phyloP scores from a whole-genome alignment of 2,329 filamentous ascomycete species.

The Sporothrix brunneoviolacea region DNA sequence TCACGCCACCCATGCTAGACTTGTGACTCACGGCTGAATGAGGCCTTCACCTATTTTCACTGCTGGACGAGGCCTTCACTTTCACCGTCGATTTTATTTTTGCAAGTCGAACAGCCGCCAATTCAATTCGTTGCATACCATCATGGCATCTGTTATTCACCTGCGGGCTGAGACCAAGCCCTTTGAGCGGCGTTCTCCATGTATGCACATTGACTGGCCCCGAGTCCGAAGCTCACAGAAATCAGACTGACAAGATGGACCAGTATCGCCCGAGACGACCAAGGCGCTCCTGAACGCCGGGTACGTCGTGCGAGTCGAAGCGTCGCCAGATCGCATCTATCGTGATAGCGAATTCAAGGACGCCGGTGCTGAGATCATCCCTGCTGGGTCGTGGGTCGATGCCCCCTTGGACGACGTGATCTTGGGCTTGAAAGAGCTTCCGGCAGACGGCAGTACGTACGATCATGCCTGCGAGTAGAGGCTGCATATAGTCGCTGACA shows the following conservation, averaged over 20 bases:
- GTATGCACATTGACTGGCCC: too few relatives aligned
- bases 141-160: constrained; percentile 9
- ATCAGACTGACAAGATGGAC: not conserved
- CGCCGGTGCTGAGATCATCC: constrained; percentile 58
- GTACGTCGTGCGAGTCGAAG: constrained; percentile 62
- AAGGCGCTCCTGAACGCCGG: constrained; percentile 60
- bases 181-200: constrained; percentile 20
- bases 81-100: too few relatives aligned
- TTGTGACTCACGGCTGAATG: too few relatives aligned
- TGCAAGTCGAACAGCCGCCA: too few relatives aligned
- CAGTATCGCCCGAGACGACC: constrained; percentile 19
- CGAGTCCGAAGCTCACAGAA: not conserved
- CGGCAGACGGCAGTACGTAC: constrained; percentile 61
- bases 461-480: too few relatives aligned
- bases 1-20: too few relatives aligned
- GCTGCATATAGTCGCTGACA: too few relatives aligned
- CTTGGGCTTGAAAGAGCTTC: constrained; percentile 71
- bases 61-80: too few relatives aligned
- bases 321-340: constrained; percentile 60
- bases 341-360: constrained; percentile 55
- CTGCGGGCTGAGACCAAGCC: constrained; percentile 22
- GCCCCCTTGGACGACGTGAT: constrained; percentile 64
- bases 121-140: too few relatives aligned
- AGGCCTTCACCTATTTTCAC: too few relatives aligned
- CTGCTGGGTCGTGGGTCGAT: constrained; percentile 60